Base-by-base conservation (phyloP, 176 grass and related monocot genomes). In the Aegilops sharonensis region DNA sequence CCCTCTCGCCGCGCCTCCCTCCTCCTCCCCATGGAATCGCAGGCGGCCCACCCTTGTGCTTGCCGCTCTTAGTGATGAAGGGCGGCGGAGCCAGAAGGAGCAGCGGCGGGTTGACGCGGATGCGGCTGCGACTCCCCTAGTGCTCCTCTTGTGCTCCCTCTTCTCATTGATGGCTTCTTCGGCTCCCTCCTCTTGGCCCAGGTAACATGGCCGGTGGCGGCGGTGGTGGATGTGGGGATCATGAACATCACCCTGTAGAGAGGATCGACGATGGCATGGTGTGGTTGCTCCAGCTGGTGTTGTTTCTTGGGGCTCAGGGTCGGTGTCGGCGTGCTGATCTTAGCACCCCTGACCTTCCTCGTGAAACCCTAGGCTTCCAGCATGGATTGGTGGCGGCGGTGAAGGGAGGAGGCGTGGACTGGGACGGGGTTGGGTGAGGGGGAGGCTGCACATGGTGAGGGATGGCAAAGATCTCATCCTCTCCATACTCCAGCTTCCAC, bases 331-430 rank as follows among this genome's bases (percentile, higher is more conserved):
- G 68, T 80, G 5, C 82, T 75, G 61, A 89, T 56, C 57, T 35
- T 80, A 42, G 82, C 82, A 31, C 76, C 82, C n/a, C 67, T 73
- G 11, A 80, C 72, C 79, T 88, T 88, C 72, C 86, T 68, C 36
- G 47, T 69, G 62, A 83, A 42, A 83, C 18, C 45, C 86, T 68
- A 35, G 27, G 27, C 27, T 27, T 27, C 27, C 27, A 32, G 11
- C n/a, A 42, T 30, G 68, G 45, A 20, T 56, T 85, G 23, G 39
- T 1, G 60, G 37, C 4, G 35, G 4, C 6, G 21, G 39, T n/a
- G 6, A 10, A 45, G 60, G 6, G 23, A 11, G 0, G 83, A 11
- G 61, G 18, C 35, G 17, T 9, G 74, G 74, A 27, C 10, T 68
- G 29, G 20, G 75, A 12, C 40, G 43, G 29, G 29, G 66, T 17